Evolutionary conservation across 108 stramenopile species (phyloP), one percentile per base, ranked within the genome.

Genomic region (Skeletonema tropicum): DNA sequence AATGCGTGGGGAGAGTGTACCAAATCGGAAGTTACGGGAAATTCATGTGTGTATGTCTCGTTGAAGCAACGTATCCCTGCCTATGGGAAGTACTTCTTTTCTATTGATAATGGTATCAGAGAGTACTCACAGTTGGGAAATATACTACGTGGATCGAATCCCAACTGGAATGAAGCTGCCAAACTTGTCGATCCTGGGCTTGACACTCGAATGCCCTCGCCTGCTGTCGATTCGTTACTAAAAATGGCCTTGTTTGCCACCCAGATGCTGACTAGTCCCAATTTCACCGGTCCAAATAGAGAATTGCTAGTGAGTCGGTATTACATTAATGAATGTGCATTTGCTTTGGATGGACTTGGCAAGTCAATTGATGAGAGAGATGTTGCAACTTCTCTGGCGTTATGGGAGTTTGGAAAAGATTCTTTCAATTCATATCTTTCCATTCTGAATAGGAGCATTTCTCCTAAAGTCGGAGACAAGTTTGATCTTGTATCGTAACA

Each of bases 331-430:
- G 91, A 92, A 70, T 70, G 62, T 1, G 49, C 64, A 10, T 88
- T 76, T 73, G 87, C 91, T 10, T 82, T 70, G 11, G 68, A 78
- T 49, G 74, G 85, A 67, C 59, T 89, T 23, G 48, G 31, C 23
- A 58, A 48, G 25, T 87, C 88, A 8, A 80, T 92, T 46, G 66
- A 78, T 19, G 64, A 62, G 14, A 41, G 71, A 49, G 87, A 92
- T 74, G 25, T 49, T 23, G 35, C 30, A 14, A 71, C 81, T 17
- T 84, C 88, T 2, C 29, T 80, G 26, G 82, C 57, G 15, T 89
- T 89, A 39, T 92, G 87, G 88, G 86, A 88, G 26, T 89, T 87
- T 80, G 91, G 91, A 32, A 77, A 66, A 36, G 88, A 92, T 83
- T 85, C 82, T 17, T 92, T 79, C 79, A 92, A 92, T 75, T 84